Percentiles rank a stretch among this genome's conserved stretches.
Evolutionary conservation across 78 protist species (phyloP).

Genomic region (Bigelowiella natans): DNA sequence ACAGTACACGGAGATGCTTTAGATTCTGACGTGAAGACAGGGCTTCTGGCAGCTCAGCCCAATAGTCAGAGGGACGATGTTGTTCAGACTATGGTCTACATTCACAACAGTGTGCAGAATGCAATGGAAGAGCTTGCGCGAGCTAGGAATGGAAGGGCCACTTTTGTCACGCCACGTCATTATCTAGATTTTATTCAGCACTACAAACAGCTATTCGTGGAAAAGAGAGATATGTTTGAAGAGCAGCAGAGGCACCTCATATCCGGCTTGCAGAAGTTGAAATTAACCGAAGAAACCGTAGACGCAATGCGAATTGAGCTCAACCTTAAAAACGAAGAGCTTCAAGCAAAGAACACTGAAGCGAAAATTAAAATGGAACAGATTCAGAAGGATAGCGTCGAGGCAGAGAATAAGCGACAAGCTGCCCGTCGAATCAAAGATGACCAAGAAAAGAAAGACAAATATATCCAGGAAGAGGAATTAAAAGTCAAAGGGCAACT

Average conservation of each 20-base stretch:
- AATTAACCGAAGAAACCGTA: not conserved
- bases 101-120: constrained; percentile 58
- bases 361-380: not conserved
- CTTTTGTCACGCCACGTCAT: constrained; percentile 90
- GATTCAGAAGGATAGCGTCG: not conserved
- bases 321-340: not conserved
- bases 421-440: not conserved
- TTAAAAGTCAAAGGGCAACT: not conserved
- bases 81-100: constrained; percentile 47
- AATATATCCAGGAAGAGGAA: not conserved
- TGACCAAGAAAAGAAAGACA: not conserved
- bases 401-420: not conserved
- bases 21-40: not conserved
- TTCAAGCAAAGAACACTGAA: not conserved
- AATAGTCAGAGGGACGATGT: constrained; percentile 49
- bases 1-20: not conserved
- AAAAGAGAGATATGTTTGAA: constrained; percentile 29
- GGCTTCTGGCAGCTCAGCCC: not conserved
- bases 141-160: constrained; percentile 51
- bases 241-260: constrained; percentile 13
- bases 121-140: constrained; percentile 35
- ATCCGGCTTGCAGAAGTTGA: not conserved
- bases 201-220: constrained; percentile 51
- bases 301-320: not conserved
- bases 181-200: constrained; percentile 85